Conservation (phyloP, 2,329 filamentous ascomycete genomes). For the Colletotrichum destructivum region DNA sequence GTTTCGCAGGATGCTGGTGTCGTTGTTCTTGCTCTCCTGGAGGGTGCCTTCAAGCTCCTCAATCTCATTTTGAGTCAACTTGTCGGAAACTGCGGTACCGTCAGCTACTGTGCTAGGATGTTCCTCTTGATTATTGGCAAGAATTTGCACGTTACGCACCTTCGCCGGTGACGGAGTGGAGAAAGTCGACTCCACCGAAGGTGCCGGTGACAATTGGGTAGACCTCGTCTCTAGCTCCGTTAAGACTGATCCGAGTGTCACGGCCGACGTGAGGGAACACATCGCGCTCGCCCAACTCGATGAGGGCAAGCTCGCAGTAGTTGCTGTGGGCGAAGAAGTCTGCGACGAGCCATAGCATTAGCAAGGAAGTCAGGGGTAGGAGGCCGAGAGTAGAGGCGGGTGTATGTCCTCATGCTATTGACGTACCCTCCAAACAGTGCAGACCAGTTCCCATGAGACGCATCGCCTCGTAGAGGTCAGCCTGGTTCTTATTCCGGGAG, state of each 20-base stretch:
- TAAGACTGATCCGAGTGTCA: slow-evolving; percentile 78
- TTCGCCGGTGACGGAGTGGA: slow-evolving; percentile 86
- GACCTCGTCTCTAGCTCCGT: slow-evolving; percentile 76
- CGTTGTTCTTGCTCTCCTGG: slow-evolving; percentile 71
- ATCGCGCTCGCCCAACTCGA: slow-evolving; percentile 85
- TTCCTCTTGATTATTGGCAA: not conserved
- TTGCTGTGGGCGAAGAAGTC: slow-evolving; percentile 96
- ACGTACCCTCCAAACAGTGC: slow-evolving; percentile 85
- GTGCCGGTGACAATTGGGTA: slow-evolving; percentile 92
- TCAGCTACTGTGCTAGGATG: slow-evolving; percentile 39
- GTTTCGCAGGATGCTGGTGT: slow-evolving; percentile 83
- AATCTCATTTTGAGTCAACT: slow-evolving; percentile 91
- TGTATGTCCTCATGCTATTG: not conserved
- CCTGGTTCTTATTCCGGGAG: slow-evolving; percentile 74
- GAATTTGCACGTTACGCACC: slow-evolving; percentile 53
- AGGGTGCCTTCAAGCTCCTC: slow-evolving; percentile 90
- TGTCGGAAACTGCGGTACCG: slow-evolving; percentile 79
- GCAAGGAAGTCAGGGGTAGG: slow-evolving; percentile 17
- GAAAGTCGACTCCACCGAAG: slow-evolving; percentile 94
- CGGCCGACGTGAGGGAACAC: slow-evolving; percentile 91
- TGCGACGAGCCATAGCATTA: slow-evolving; percentile 45
- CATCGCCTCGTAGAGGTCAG: slow-evolving; percentile 89
- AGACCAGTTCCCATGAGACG: slow-evolving; percentile 88
- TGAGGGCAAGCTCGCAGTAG: slow-evolving; percentile 89
- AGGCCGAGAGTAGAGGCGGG: not conserved